A percentile compares a stretch with the other conserved stretches of the same genome.
phyloP scores from a whole-genome alignment of 306 rosid genomes.

The Oxytropis ochrocephala region DNA sequence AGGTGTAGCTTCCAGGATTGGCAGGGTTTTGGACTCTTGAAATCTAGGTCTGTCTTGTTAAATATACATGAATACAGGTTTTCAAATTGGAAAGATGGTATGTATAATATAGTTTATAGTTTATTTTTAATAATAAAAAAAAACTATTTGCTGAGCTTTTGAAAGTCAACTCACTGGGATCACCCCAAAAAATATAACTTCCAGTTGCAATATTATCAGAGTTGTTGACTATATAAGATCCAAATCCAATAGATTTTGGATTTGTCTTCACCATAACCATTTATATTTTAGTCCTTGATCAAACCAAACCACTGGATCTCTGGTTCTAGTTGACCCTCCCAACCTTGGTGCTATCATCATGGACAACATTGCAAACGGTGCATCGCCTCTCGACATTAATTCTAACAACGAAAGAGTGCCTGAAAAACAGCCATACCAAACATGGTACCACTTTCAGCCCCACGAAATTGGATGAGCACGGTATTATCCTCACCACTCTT shows the following conservation, averaged over 20 bases:
- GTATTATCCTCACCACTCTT: neutral
- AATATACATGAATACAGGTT: neutral
- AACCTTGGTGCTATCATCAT: neutral
- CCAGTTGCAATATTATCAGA: neutral
- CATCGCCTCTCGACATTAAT: neutral
- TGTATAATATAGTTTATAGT: neutral
- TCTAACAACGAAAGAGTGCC: neutral
- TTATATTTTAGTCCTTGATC: neutral
- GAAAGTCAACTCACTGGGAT: neutral
- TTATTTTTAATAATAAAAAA: too few relatives aligned
- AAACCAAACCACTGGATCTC: neutral
- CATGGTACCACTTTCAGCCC: slow-evolving; percentile 40
- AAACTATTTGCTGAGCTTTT: neutral
- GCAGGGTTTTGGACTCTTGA: neutral
- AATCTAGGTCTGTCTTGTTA: neutral
- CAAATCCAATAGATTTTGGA: neutral
- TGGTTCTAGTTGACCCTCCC: neutral
- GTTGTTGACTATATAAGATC: neutral
- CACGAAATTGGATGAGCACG: slow-evolving; percentile 35
- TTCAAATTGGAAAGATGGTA: neutral
- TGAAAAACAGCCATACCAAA: slow-evolving; percentile 26
- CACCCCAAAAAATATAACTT: neutral
- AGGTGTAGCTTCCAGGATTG: neutral
- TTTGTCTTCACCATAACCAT: neutral
- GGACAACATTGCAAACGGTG: neutral